Base-by-base conservation (phyloP, 2,329 filamentous ascomycete genomes). In the Alternaria triticimaculans region DNA sequence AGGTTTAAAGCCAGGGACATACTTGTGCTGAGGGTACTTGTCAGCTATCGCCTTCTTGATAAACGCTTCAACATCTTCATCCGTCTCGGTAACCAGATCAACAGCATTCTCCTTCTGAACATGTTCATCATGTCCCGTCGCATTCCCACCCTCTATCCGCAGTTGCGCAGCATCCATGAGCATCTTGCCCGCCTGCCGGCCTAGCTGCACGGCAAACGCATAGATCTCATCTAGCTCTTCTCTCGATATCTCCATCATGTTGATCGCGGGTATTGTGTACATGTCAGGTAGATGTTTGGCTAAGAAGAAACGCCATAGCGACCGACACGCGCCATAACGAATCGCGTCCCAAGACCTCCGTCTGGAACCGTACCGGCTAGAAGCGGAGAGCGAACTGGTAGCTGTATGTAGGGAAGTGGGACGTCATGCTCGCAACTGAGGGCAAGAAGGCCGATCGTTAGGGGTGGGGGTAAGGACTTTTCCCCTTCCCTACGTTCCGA, bases 11-110 rank as follows among this genome's bases (percentile, higher is more conserved):
- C 9, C 1, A 5, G 9, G n/a, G 28, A 48, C 51, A 10, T 77
- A 92, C 89, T 86, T 87, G 80, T 93, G 91, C 3, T 81, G 73
- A 1, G 91, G 91, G 69, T 90, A 94, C 75, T 81, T 86, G 45
- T 81, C 77, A 2, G 82, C 75, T 57, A 93, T 89, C 11, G 86
- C 81, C 7, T 76, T 81, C 63, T 87, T 88, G 70, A 93, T 90
- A 73, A 92, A 93, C 15, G 85, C 82, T 78, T 94, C 91, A 43
- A 92, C 89, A 72, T 92, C 89, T 80, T 91, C 86, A 75, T 94
- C 91, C 1, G 90, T 91, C 80, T 93, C 87, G 10, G 91, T 94
- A 20, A 94, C 91, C 65, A 94, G 87, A 76, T 94, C 92, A 11
- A 94, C 91, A 1, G 90, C 86, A 74, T 87, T 93, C 68, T 92